These are phyloP conservation scores for Daldinia concentrica DNA, from an alignment of 495 filamentous ascomycete species.

Conservation along the genomic window DNA sequence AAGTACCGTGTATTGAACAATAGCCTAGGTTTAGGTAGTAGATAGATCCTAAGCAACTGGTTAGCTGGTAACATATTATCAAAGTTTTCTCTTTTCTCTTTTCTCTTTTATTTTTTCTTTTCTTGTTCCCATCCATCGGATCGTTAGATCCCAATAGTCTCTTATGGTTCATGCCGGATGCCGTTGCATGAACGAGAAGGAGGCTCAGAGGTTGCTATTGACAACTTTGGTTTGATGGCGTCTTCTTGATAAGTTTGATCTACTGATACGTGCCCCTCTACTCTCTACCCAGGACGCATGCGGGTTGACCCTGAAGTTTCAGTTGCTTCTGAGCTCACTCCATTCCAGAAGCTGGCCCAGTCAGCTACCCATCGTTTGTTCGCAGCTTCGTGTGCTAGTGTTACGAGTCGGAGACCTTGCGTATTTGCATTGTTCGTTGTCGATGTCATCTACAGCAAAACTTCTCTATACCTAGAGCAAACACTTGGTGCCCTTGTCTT, in stretches of 20 bases:
- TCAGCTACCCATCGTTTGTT: slow-evolving; percentile 21
- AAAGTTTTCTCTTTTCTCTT: slow-evolving; percentile 1
- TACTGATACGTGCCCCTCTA: slow-evolving; percentile 28
- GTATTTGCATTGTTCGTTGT: not conserved
- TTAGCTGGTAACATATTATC: slow-evolving; percentile 15
- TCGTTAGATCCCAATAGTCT: slow-evolving; percentile 35
- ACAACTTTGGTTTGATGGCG: slow-evolving; percentile 22
- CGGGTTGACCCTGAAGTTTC: slow-evolving; percentile 28
- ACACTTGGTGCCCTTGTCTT: not conserved
- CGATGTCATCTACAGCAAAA: not conserved
- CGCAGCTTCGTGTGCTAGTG: slow-evolving; percentile 12
- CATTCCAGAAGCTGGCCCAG: slow-evolving; percentile 35
- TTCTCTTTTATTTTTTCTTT: not conserved
- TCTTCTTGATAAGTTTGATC: slow-evolving; percentile 39
- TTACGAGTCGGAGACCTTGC: slow-evolving; percentile 2
- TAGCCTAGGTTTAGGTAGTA: slow-evolving; percentile 27
- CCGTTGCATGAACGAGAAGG: slow-evolving; percentile 43
- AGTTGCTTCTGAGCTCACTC: slow-evolving; percentile 11
- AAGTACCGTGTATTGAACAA: not conserved
- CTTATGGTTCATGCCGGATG: slow-evolving; percentile 30
- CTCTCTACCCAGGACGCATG: slow-evolving; percentile 29
- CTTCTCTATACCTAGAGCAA: not conserved
- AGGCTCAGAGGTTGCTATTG: slow-evolving; percentile 39
- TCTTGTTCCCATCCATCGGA: slow-evolving; percentile 23
- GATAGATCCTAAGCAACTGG: slow-evolving; percentile 22